Percentiles rank a stretch among this genome's conserved stretches.
phyloP scores from a whole-genome alignment of 768 basidiomycete genomes.

The Hygrophorus pudorinus region DNA sequence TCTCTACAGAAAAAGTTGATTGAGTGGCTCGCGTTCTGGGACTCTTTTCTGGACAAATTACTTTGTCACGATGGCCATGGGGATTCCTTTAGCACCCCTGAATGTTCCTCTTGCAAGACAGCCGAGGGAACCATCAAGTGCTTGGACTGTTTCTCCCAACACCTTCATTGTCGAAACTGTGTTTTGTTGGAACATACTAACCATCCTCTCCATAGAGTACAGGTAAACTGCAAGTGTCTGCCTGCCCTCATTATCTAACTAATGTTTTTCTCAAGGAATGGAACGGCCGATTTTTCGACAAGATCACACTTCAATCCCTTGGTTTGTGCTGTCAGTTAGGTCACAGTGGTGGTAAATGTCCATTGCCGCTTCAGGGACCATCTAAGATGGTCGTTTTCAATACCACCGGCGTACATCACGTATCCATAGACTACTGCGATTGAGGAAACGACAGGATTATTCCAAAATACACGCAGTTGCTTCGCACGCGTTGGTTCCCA shows the following conservation, averaged over 20 bases:
- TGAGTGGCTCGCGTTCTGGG: not conserved
- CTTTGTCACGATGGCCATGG: slow-evolving; percentile 9
- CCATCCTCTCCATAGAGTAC: slow-evolving; percentile 8
- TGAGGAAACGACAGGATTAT: slow-evolving; percentile 4
- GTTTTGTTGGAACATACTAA: not conserved
- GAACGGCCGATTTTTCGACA: slow-evolving; percentile 6
- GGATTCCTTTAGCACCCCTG: not conserved
- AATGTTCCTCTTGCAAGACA: not conserved
- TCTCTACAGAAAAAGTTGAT: not conserved
- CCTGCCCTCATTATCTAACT: too few relatives aligned
- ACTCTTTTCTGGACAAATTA: slow-evolving; percentile 10
- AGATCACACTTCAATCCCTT: slow-evolving; percentile 2
- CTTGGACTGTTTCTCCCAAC: slow-evolving; percentile 7
- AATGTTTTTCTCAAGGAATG: slow-evolving; percentile 6
- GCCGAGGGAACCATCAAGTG: slow-evolving; percentile 1
- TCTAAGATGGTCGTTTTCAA: slow-evolving; percentile 8
- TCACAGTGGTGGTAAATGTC: slow-evolving; percentile 6
- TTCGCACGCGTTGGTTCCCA: slow-evolving; percentile 9
- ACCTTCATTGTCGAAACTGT: slow-evolving; percentile 5
- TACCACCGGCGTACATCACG: slow-evolving; percentile 6
- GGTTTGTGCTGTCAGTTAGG: slow-evolving; percentile 12
- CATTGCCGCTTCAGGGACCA: not conserved
- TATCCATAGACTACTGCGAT: slow-evolving; percentile 10
- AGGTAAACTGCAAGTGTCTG: slow-evolving; percentile 7
- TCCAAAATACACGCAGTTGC: slow-evolving; percentile 4